phyloP scores from a whole-genome alignment of 805 yeast genomes.

The Millerozyma miso region DNA sequence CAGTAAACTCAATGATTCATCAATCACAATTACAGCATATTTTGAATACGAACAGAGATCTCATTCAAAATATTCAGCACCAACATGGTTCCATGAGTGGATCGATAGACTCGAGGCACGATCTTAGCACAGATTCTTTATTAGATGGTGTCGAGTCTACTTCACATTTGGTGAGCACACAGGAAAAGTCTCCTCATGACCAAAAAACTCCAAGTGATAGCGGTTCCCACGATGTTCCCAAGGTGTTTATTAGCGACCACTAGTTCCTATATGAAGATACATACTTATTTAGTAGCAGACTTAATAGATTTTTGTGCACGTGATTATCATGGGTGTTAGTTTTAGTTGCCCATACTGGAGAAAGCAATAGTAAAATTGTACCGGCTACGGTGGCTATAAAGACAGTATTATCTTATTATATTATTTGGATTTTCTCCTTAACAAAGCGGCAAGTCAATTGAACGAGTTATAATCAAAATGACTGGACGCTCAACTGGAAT shows the following conservation, averaged over 20 bases:
- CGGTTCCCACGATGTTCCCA: conserved; percentile 5
- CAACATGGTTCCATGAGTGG: neutral
- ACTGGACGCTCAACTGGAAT: conserved; percentile 13
- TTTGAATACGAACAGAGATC: conserved; percentile 4
- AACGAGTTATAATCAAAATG: conserved; percentile 3
- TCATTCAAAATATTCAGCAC: conserved; percentile 1
- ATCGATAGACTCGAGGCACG: conserved; percentile 1
- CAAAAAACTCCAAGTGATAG: neutral
- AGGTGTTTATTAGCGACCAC: conserved; percentile 7
- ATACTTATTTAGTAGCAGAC: no score
- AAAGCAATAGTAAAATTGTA: no score
- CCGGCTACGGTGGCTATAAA: no score
- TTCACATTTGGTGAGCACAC: neutral
- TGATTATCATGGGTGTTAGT: no score
- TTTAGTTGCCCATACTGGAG: no score
- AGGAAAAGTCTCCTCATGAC: neutral
- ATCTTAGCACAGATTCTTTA: neutral
- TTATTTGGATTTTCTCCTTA: no score
- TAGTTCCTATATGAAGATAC: no score
- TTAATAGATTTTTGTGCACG: no score
- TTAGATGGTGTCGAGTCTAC: neutral
- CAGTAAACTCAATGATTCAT: conserved; percentile 6
- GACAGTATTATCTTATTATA: no score
- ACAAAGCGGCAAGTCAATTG: no score
- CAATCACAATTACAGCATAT: conserved; percentile 7